Base-by-base conservation (phyloP, 176 grass and related monocot genomes). In the Bonia amplexicaulis region DNA sequence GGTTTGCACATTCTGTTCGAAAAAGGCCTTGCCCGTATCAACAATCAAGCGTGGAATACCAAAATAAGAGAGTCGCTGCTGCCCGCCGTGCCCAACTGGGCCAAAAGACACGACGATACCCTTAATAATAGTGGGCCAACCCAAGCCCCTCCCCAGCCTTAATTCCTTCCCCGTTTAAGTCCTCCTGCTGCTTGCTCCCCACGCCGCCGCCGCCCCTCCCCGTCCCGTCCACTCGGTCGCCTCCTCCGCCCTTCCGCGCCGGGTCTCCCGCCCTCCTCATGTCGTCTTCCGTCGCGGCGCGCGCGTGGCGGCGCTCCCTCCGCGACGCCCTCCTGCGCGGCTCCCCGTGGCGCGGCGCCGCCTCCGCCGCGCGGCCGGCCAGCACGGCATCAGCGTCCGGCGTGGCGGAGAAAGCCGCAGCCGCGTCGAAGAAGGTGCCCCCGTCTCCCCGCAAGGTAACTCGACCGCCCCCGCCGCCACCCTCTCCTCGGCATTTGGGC, bases 361-460 rank as follows among this genome's bases (percentile, higher is more conserved):
- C 63, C 44, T 23, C 73, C 25, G 15, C 57, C 44, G 59, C 74
- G 65, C 86, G 88, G 82, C 25, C 35, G 33, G 80, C 79, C 17
- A 90, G 88, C 87, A 82, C 58, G 57, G 57, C 39, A 14, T 82
- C 78, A 9, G 69, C 39, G 19, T 88, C 90, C 45, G 78, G 79
- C 20, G 69, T 60, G 33, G 77, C 59, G n/a, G 59, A 41, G 0
- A 80, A 23, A 4, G 44, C 51, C 2, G 37, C 69, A 13, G 77
- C 49, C 19, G 66, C 53, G 15, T 83, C 52, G 20, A 92, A 84
- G 82, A 93, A 90, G 84, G 82, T 95, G 5, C 88, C 89, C 46
- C 96, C 87, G 2, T 61, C 82, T 22, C 84, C 96, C 35, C 94
- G 74, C 69, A 95, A 95, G 93, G 93, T 95, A 82, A 77, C 40